Evolutionary conservation across 1,139 yeast genomes (phyloP), one percentile per base, ranked within the genome.

Genomic region (Saccharomyces hybrid): DNA sequence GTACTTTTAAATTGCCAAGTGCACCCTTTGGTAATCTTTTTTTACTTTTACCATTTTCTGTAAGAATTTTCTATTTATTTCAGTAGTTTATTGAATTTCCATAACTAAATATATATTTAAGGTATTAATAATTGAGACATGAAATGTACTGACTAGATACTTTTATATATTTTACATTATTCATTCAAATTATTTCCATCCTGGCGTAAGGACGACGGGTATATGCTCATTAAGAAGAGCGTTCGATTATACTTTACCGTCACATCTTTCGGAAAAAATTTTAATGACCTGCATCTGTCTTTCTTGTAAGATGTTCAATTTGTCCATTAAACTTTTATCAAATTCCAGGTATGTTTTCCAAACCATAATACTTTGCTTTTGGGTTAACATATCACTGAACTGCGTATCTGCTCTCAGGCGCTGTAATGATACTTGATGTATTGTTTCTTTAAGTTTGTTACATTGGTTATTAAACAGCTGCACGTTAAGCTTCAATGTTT

Each of bases 231-330:
- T 29, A 9, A 9, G 11, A 29, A 8, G 32, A 8, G 9, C 9
- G 11, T 34, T 16, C 23, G 19, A 34, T 11, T 19, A 38, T 16
- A 9, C 23, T 5, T 6, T 38, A 26, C 25, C 13, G 26, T 59
- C 59, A 50, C 58, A 53, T 34, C 62, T 42, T 29, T 54, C 59
- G 3, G 61, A 55, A 53, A 58, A 63, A 11, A 55, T 57, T 29
- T 64, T 63, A 2, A 65, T 60, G 4, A 65, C 66, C n/a, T 60
- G 54, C 5, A 60, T 56, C 51, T 66, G 68, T 29, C 62, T 55
- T 49, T 59, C 57, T 53, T 65, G 66, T 28, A 66, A 50, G 49
- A 63, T 64, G n/a, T 57, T 56, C 23, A 66, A 54, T 52, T 58
- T 65, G 16, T 54, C 54, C 14, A 57, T 58, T 11, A 66, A 50